These are phyloP conservation scores for Hawksworthiomyces lignivorus DNA, from an alignment of 2,329 filamentous ascomycete species.

Conservation along the genomic window DNA sequence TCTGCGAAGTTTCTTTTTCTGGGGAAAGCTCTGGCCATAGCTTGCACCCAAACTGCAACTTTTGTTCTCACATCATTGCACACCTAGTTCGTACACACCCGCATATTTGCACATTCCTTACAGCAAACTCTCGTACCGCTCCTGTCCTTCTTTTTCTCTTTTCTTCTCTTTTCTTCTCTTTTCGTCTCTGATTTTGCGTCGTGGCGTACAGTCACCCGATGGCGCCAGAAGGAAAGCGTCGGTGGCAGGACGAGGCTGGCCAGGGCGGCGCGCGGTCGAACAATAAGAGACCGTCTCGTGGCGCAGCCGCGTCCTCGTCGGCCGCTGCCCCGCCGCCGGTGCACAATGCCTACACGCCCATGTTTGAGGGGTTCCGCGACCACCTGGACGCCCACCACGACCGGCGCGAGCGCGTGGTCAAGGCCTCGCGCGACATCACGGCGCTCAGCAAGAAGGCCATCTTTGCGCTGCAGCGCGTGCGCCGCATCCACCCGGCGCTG, in stretches of 20 bases:
- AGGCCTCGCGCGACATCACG: slow-evolving; percentile 86
- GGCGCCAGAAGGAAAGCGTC: slow-evolving; percentile 35
- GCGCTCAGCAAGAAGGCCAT: slow-evolving; percentile 96
- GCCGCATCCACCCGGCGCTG: slow-evolving; percentile 53
- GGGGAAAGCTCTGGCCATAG: too few species aligned
- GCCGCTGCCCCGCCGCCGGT: slow-evolving; percentile 21
- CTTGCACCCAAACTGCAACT: too few species aligned
- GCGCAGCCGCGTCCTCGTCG: background rate
- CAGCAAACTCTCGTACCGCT: too few species aligned
- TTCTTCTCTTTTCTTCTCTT: too few species aligned
- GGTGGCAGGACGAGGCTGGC: slow-evolving; percentile 40
- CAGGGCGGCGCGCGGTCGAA: slow-evolving; percentile 1
- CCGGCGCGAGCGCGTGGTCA: slow-evolving; percentile 80
- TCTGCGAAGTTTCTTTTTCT: too few species aligned
- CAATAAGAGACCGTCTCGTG: slow-evolving; percentile 24
- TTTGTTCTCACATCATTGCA: too few species aligned
- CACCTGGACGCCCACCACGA: slow-evolving; percentile 95
- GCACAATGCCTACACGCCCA: slow-evolving; percentile 50
- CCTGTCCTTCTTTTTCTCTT: too few species aligned
- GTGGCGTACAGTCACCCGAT: too few species aligned
- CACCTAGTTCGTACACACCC: too few species aligned
- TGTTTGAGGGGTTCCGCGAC: slow-evolving; percentile 80
- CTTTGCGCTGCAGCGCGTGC: slow-evolving; percentile 73
- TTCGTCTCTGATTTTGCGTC: too few species aligned
- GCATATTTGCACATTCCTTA: too few species aligned